These are phyloP conservation scores for Neophaeococcomyces aloes DNA, from an alignment of 2,329 filamentous ascomycete species.

Conservation along the genomic window DNA sequence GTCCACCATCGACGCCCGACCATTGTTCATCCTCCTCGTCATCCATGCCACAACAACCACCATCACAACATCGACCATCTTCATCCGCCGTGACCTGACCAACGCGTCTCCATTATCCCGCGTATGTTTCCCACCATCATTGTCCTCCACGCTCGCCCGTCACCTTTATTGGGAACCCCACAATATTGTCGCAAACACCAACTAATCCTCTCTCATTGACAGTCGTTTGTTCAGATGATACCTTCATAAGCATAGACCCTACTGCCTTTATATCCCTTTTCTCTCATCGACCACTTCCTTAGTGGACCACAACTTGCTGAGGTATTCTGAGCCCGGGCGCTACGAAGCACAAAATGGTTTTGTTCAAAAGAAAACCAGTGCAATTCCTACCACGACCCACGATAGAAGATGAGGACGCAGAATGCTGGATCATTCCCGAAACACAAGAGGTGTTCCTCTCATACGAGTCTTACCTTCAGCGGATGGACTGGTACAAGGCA, in stretches of 20 bases:
- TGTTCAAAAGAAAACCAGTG: constrained; percentile 93
- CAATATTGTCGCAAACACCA: constrained; percentile 1
- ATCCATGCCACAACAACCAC: neutral
- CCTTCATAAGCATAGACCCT: neutral
- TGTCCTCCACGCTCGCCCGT: neutral
- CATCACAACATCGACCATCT: neutral
- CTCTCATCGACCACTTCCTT: neutral
- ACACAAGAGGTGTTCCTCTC: constrained; percentile 82
- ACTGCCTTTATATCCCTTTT: neutral
- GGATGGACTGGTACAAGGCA: constrained; percentile 31
- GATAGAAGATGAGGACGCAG: constrained; percentile 68
- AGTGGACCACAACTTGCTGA: neutral
- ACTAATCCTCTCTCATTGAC: neutral
- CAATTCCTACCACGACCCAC: constrained; percentile 62
- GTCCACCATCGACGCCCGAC: too few relatives aligned
- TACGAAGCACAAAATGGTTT: constrained; percentile 63
- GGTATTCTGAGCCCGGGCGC: neutral
- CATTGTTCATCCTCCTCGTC: neutral
- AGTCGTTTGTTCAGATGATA: neutral
- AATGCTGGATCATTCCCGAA: constrained; percentile 85
- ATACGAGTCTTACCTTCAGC: constrained; percentile 77
- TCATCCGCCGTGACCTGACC: constrained; percentile 4
- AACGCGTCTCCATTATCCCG: constrained; percentile 5
- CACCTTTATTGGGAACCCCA: neutral
- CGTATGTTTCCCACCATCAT: too few relatives aligned